A percentile compares a stretch with the other conserved stretches of the same genome.
Evolutionary conservation across 352 stramenopile species (phyloP).

Genomic region (Achlya hypogyna): DNA sequence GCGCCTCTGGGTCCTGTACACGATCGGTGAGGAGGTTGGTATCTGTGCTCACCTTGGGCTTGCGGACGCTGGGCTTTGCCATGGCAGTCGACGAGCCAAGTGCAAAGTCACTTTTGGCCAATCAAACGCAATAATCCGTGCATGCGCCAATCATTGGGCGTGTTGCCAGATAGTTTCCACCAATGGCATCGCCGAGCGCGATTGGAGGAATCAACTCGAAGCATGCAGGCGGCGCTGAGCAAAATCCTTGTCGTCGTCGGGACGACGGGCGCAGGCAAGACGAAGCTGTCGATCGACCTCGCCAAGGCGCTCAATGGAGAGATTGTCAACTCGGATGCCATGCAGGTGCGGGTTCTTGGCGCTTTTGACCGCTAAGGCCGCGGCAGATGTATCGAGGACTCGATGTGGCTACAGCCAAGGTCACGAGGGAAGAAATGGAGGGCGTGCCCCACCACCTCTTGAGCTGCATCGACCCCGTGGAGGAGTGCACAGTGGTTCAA

Average conservation of each 20-base stretch:
- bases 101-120: not conserved
- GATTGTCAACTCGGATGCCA: conserved; percentile 88
- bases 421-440: conserved; percentile 75
- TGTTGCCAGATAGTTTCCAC: not conserved
- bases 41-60: conserved; percentile 12
- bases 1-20: conserved; percentile 10
- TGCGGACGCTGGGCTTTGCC: not conserved
- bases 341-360: conserved; percentile 45
- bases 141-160: conserved; percentile 2
- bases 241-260: conserved; percentile 85
- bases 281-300: conserved; percentile 88
- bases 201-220: conserved; percentile 6
- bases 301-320: conserved; percentile 82
- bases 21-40: not conserved
- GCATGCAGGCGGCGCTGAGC: conserved; percentile 29
- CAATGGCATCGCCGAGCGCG: not conserved
- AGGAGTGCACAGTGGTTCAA: conserved; percentile 67
- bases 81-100: not conserved
- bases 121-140: conserved; percentile 3
- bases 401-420: conserved; percentile 85
- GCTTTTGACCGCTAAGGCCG: not conserved
- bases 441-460: conserved; percentile 86
- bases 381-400: conserved; percentile 78
- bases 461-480: conserved; percentile 69
- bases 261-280: conserved; percentile 88